Evolutionary conservation across 1,284 basidiomycete genomes (phyloP).

Genomic region (Paramarasmius palmivorus): DNA sequence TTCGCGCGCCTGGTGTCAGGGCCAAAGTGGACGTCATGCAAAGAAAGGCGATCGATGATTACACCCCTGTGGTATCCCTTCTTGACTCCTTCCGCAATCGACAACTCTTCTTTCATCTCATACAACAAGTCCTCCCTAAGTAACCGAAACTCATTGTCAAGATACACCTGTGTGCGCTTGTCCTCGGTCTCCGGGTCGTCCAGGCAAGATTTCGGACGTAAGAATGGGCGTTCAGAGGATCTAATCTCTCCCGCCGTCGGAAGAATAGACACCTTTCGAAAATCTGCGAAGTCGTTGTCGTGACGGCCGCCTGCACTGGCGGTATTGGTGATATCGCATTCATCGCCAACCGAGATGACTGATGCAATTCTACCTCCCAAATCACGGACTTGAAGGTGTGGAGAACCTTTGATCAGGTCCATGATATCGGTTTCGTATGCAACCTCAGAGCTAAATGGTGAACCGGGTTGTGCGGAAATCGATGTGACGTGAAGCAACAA

Average conservation of each 20-base stretch:
- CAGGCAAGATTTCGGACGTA: constrained; percentile 41
- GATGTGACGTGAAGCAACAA: constrained; percentile 50
- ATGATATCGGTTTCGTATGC: constrained; percentile 38
- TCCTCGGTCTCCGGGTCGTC: constrained; percentile 41
- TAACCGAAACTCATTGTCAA: constrained; percentile 67
- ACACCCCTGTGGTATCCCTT: constrained; percentile 45
- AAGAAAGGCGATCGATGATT: constrained; percentile 38
- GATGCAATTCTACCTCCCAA: constrained; percentile 45
- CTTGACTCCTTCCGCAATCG: constrained; percentile 43
- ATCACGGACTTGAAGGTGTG: constrained; percentile 30
- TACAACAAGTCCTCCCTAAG: constrained; percentile 66
- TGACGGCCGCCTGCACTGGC: constrained; percentile 59
- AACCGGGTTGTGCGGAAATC: constrained; percentile 35
- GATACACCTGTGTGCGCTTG: constrained; percentile 42
- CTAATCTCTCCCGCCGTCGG: constrained; percentile 59
- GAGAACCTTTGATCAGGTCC: constrained; percentile 34
- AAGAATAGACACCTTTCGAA: constrained; percentile 55
- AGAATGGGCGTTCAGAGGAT: constrained; percentile 44
- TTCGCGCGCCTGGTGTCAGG: constrained; percentile 32
- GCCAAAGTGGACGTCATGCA: constrained; percentile 33
- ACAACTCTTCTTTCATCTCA: constrained; percentile 62
- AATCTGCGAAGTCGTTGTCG: constrained; percentile 63
- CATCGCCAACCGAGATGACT: constrained; percentile 30
- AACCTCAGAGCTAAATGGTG: constrained; percentile 31
- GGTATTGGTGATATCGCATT: constrained; percentile 21